These are phyloP conservation scores for Cudoniella acicularis DNA, from an alignment of 495 filamentous ascomycete species.

Conservation along the genomic window DNA sequence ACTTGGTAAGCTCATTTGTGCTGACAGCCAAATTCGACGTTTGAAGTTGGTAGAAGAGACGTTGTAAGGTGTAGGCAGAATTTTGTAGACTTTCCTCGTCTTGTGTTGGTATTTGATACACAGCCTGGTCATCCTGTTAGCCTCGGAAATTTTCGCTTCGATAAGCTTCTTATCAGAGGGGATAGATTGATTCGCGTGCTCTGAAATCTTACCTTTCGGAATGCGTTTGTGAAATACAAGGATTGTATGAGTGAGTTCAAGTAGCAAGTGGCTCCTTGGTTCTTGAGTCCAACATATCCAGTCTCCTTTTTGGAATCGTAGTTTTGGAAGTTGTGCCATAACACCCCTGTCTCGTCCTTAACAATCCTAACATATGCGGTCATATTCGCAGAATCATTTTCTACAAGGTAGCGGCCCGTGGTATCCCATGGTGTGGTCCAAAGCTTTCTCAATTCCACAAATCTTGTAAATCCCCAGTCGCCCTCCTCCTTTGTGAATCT, in stretches of 20 bases:
- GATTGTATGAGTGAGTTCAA: conserved; percentile 96
- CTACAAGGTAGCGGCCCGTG: conserved; percentile 70
- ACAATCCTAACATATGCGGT: conserved; percentile 92
- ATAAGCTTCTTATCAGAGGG: not conserved
- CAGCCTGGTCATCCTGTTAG: conserved; percentile 54
- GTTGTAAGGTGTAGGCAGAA: conserved; percentile 90
- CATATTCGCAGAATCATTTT: conserved; percentile 80
- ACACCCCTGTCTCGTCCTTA: conserved; percentile 96
- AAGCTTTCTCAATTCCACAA: conserved; percentile 78
- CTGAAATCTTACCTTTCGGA: conserved; percentile 69
- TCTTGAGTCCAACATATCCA: conserved; percentile 93
- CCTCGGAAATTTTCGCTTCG: not conserved
- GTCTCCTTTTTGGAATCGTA: conserved; percentile 99
- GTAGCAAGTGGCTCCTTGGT: conserved; percentile 98
- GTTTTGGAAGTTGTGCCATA: conserved; percentile 98
- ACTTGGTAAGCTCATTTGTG: conserved; percentile 87
- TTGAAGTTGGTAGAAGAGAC: conserved; percentile 92
- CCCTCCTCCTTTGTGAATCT: conserved; percentile 93
- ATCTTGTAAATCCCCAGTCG: conserved; percentile 98
- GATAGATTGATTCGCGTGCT: not conserved
- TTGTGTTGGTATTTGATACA: conserved; percentile 93
- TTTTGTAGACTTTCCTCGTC: conserved; percentile 74
- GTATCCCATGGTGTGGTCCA: conserved; percentile 70
- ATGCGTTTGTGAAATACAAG: conserved; percentile 94
- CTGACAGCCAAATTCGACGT: conserved; percentile 75